Percentiles rank a stretch among this genome's conserved stretches.
Evolutionary conservation across 768 basidiomycete species (phyloP).

Genomic region (Suillus brevipes): DNA sequence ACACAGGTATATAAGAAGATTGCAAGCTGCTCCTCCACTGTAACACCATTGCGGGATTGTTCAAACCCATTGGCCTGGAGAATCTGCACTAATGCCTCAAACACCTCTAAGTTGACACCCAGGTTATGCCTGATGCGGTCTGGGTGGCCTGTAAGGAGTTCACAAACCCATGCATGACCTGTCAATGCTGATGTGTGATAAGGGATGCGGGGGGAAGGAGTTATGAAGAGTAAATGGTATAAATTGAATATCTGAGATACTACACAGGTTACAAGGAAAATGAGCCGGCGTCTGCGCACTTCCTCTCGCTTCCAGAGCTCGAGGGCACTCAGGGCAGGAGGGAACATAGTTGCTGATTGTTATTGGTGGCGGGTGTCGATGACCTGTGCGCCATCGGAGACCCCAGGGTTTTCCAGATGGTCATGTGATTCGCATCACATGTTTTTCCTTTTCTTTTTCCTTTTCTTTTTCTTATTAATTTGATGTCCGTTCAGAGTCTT

Average conservation of each 20-base stretch:
- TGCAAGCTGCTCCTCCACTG: constrained; percentile 7
- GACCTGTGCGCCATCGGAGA: no score
- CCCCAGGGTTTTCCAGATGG: no score
- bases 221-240: not conserved
- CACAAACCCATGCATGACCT: constrained; percentile 23
- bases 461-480: not conserved
- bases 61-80: constrained; percentile 2
- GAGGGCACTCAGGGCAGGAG: not conserved
- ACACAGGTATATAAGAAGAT: not conserved
- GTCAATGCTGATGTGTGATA: constrained; percentile 28
- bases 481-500: not conserved
- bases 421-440: not conserved
- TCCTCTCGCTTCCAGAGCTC: not conserved
- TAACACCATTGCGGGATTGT: not conserved
- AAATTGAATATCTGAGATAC: no score
- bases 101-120: constrained; percentile 26
- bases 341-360: not conserved
- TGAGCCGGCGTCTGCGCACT: not conserved
- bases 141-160: constrained; percentile 25
- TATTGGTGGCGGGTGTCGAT: no score
- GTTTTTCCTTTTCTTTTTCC: not conserved
- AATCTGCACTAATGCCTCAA: constrained; percentile 17
- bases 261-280: not conserved
- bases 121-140: constrained; percentile 20
- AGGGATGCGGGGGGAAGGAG: not conserved